Conservation (phyloP, 768 basidiomycete genomes). For the Mycena epipterygia region DNA sequence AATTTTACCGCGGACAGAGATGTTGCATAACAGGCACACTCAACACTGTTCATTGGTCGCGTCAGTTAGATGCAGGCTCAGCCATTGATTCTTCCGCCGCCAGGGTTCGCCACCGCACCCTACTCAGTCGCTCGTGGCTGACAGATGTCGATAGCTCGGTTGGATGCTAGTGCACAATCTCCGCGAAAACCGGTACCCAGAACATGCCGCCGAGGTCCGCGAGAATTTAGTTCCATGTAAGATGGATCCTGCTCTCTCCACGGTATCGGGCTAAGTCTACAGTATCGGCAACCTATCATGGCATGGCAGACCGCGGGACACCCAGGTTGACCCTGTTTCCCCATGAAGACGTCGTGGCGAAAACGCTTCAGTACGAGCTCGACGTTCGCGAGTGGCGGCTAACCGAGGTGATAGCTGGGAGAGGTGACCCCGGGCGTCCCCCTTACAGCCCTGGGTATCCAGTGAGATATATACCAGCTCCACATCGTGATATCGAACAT, state of each 20-base stretch:
- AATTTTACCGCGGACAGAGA: background rate
- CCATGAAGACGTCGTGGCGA: constrained; percentile 33
- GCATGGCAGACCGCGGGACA: too few relatives aligned
- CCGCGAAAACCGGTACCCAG: constrained; percentile 27
- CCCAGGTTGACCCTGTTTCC: constrained; percentile 28
- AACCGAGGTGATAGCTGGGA: background rate
- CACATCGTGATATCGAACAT: background rate
- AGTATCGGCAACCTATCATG: background rate
- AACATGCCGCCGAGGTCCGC: constrained; percentile 32
- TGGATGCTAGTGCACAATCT: constrained; percentile 33
- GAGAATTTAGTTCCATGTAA: constrained; percentile 35
- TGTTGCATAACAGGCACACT: background rate
- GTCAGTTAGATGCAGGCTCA: background rate
- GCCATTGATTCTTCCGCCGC: background rate
- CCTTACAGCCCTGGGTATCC: background rate
- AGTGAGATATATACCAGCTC: background rate
- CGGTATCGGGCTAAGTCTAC: background rate
- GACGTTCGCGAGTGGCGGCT: constrained; percentile 1
- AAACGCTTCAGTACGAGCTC: constrained; percentile 33
- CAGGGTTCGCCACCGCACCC: background rate
- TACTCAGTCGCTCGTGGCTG: background rate
- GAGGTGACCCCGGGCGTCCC: background rate
- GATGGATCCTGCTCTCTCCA: background rate
- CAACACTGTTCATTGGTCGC: background rate
- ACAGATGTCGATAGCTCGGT: constrained; percentile 10